Conservation (phyloP, 164 flowering plant genomes). For the Brasenia schreberi region DNA sequence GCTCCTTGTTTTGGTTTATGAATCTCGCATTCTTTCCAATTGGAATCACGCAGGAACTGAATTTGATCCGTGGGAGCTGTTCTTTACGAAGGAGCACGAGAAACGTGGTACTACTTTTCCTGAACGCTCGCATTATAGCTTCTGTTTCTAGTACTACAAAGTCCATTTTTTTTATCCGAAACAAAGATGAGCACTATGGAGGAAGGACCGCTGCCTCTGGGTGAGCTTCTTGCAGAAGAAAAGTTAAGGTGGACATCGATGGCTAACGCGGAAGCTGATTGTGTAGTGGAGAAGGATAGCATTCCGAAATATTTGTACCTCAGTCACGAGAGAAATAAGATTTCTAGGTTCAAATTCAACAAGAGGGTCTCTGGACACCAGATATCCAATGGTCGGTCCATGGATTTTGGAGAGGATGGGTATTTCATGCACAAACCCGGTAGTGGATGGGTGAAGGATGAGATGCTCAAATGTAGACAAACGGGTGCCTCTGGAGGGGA, state of each 20-base stretch:
- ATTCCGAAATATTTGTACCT: conserved; percentile 13
- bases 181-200: neutral
- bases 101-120: conserved; percentile 8
- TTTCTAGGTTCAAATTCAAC: neutral
- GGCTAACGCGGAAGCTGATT: conserved; percentile 21
- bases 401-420: conserved; percentile 2
- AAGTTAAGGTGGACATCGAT: conserved; percentile 38
- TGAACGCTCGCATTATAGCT: conserved; percentile 4
- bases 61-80: no score
- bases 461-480: conserved; percentile 1
- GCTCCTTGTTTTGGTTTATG: no score
- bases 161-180: no score
- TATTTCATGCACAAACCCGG: conserved; percentile 5
- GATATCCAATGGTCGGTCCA: conserved; percentile 3
- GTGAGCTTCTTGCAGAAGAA: conserved; percentile 56
- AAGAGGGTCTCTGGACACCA: neutral
- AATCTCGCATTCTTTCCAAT: no score
- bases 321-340: conserved; percentile 1
- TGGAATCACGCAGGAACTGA: no score
- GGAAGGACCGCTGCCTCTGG: conserved; percentile 18
- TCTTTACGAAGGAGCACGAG: conserved; percentile 1
- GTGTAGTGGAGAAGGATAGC: conserved; percentile 11
- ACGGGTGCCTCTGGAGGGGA: neutral
- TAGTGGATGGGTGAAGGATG: conserved; percentile 9
- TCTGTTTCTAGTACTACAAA: no score